These are phyloP conservation scores for Fraxinus excelsior DNA, from an alignment of 257 asterid genomes.

Conservation along the genomic window DNA sequence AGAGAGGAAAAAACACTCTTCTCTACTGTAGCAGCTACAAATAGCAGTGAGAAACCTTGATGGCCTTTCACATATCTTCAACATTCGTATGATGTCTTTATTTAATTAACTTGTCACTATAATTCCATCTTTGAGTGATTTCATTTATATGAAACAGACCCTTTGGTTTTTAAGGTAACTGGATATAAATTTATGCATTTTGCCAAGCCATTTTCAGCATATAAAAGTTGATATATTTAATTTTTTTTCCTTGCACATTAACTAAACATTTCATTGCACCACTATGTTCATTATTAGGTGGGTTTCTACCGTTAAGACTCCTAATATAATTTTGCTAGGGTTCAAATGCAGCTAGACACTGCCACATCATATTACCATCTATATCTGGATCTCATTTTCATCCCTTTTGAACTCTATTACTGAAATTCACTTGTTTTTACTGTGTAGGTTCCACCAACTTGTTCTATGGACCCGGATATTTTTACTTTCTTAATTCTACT, in stretches of 20 bases:
- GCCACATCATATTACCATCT: neutral
- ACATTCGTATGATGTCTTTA: neutral
- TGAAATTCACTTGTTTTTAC: neutral
- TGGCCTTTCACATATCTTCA: neutral
- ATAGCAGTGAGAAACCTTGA: neutral
- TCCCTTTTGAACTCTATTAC: neutral
- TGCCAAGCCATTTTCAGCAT: neutral
- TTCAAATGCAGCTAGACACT: neutral
- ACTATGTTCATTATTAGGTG: neutral
- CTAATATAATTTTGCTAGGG: neutral
- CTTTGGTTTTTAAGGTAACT: neutral
- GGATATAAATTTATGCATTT: neutral
- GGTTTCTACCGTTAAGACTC: neutral
- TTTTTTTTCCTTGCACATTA: neutral
- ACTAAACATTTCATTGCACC: neutral
- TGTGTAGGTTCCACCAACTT: neutral
- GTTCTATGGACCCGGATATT: neutral
- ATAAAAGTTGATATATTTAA: neutral
- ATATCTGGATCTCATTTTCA: neutral
- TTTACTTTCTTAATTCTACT: neutral
- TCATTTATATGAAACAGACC: neutral
- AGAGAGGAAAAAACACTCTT: conserved; percentile 2
- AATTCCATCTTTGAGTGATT: neutral
- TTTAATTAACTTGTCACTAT: neutral
- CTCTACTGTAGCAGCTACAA: conserved; percentile 8